phyloP scores from a whole-genome alignment of 1,284 basidiomycete species.

The Puccinia novopanici region DNA sequence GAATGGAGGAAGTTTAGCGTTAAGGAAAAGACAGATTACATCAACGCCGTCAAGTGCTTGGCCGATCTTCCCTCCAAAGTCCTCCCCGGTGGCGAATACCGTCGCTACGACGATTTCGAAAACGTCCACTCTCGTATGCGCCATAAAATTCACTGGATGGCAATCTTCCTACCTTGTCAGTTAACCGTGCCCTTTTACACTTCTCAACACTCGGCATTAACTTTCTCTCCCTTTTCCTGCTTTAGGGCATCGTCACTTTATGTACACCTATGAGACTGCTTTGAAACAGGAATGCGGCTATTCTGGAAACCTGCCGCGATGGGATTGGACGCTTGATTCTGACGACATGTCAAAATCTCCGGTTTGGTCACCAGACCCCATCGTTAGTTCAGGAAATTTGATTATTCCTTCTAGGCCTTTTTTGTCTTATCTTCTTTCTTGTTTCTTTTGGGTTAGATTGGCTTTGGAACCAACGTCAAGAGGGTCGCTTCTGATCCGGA shows the following conservation, averaged over 20 bases:
- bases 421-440: no score
- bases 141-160: slow-evolving; percentile 44
- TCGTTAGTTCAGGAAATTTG: neutral
- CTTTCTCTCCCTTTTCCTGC: neutral
- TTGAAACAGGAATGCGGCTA: slow-evolving; percentile 35
- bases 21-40: slow-evolving; percentile 28
- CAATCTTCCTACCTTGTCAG: slow-evolving; percentile 40
- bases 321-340: slow-evolving; percentile 49
- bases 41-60: slow-evolving; percentile 41
- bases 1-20: slow-evolving; percentile 39
- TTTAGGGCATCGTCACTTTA: slow-evolving; percentile 50
- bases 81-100: slow-evolving; percentile 31
- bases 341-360: slow-evolving; percentile 42
- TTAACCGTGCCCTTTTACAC: neutral
- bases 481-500: slow-evolving; percentile 27
- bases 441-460: no score
- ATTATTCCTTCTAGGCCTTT: neutral
- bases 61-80: slow-evolving; percentile 30
- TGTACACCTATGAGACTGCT: slow-evolving; percentile 35
- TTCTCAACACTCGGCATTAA: no score
- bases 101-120: slow-evolving; percentile 45
- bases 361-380: slow-evolving; percentile 29
- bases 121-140: slow-evolving; percentile 47
- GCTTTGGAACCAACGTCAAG: slow-evolving; percentile 40
- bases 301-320: slow-evolving; percentile 39